A percentile compares a stretch with the other conserved stretches of the same genome.
Conservation (phyloP, 2,329 filamentous ascomycete genomes). For the Calonectria multiphialidica region DNA sequence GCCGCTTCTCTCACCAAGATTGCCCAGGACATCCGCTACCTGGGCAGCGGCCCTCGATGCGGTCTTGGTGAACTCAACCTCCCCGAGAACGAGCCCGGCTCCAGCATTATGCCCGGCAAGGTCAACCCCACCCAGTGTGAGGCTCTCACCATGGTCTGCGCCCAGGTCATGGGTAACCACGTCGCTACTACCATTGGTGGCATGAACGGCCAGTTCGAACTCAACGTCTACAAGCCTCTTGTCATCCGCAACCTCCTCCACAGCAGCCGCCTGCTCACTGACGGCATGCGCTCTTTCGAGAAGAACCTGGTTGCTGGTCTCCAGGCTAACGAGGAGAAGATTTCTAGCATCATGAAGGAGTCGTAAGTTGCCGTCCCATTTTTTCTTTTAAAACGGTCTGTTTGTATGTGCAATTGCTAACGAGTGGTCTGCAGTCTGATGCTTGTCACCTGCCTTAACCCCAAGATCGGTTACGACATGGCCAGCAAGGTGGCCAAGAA, state of each 20-base stretch:
- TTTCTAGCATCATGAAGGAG: constrained; percentile 90
- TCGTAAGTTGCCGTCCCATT: constrained; percentile 72
- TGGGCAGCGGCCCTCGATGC: constrained; percentile 94
- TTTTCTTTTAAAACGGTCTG: not conserved
- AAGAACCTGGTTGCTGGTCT: constrained; percentile 91
- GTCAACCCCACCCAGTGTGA: constrained; percentile 99
- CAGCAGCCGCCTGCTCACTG: constrained; percentile 87
- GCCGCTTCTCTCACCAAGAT: constrained; percentile 96
- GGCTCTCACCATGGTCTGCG: constrained; percentile 96
- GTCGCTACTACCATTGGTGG: constrained; percentile 92
- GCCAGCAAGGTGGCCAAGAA: constrained; percentile 98
- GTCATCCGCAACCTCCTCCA: constrained; percentile 96
- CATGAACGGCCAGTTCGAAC: constrained; percentile 98
- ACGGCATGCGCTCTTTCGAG: constrained; percentile 96
- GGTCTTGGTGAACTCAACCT: constrained; percentile 93
- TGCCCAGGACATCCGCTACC: constrained; percentile 96
- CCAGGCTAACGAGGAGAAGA: constrained; percentile 94
- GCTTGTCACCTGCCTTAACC: constrained; percentile 98
- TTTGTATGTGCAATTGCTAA: constrained; percentile 25
- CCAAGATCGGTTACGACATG: constrained; percentile 98
- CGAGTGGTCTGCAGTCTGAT: constrained; percentile 75
- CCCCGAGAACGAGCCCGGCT: constrained; percentile 97
- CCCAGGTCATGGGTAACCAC: constrained; percentile 98
- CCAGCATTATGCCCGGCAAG: constrained; percentile 99
- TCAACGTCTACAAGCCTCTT: constrained; percentile 99